Evolutionary conservation across 495 filamentous ascomycete genomes (phyloP).

Genomic region (Aspergillus cristatus): DNA sequence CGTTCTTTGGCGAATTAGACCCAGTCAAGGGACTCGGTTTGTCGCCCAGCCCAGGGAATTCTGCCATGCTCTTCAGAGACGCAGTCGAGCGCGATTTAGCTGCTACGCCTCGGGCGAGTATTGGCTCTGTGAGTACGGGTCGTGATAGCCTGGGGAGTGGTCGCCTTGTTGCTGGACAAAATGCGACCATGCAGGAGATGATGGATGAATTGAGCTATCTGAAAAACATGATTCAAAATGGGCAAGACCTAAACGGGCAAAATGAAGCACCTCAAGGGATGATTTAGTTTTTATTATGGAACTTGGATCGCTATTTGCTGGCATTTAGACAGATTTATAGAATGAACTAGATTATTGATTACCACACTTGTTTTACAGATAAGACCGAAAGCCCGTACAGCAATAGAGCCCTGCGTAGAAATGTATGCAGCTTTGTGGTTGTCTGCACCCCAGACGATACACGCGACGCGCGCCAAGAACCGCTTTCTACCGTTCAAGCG

Average conservation of each 20-base stretch:
- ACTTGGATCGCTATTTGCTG: neutral
- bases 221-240: constrained; percentile 40
- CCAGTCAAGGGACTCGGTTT: constrained; percentile 23
- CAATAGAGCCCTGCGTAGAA: too few relatives aligned
- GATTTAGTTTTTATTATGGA: neutral
- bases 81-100: constrained; percentile 5
- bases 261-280: neutral
- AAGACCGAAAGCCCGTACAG: too few relatives aligned
- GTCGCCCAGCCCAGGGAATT: constrained; percentile 15
- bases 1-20: constrained; percentile 30
- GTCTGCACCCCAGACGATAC: too few relatives aligned
- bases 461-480: constrained; percentile 22
- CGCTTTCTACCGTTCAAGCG: constrained; percentile 10
- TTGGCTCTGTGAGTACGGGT: constrained; percentile 1
- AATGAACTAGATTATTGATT: too few relatives aligned
- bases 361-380: too few relatives aligned
- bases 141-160: too few relatives aligned
- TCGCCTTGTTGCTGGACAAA: constrained; percentile 23
- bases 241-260: constrained; percentile 14
- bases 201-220: constrained; percentile 46
- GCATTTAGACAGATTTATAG: too few relatives aligned
- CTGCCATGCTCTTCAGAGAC: constrained; percentile 19
- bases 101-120: constrained; percentile 3
- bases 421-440: too few relatives aligned
- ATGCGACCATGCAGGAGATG: constrained; percentile 36